Conservation (phyloP, 2,329 filamentous ascomycete species). For the Dothiorella sarmentorum region DNA sequence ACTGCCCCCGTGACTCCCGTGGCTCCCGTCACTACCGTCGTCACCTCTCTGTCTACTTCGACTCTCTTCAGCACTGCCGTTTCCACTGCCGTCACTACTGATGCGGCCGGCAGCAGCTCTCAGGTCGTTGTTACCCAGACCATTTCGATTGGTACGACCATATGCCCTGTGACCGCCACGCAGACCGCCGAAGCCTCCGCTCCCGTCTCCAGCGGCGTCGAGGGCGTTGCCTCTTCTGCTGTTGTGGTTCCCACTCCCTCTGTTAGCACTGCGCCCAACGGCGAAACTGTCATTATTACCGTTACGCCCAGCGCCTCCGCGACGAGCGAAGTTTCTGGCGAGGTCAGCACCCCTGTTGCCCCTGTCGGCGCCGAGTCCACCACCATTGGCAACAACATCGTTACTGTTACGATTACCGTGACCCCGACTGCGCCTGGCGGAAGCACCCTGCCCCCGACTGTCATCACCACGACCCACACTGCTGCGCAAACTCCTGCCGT, state of each 20-base stretch:
- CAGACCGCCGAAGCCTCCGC: background rate
- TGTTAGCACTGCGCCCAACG: background rate
- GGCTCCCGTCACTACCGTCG: background rate
- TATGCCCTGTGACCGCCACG: conserved; percentile 23
- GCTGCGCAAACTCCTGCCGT: background rate
- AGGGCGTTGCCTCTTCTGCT: background rate
- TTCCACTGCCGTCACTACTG: background rate
- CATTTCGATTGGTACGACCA: conserved; percentile 3
- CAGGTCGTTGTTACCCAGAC: conserved; percentile 13
- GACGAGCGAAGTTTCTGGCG: background rate
- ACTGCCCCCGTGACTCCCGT: no score
- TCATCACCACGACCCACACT: background rate
- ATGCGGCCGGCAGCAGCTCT: conserved; percentile 16
- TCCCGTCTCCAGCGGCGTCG: background rate
- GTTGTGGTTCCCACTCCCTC: background rate
- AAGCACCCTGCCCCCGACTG: conserved; percentile 7
- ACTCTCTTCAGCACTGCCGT: conserved; percentile 6
- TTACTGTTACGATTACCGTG: background rate
- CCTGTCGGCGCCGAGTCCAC: background rate
- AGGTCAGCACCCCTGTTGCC: background rate
- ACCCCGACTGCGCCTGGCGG: conserved; percentile 5
- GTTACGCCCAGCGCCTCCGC: background rate
- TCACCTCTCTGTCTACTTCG: conserved; percentile 40
- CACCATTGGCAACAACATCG: background rate
- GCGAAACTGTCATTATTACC: background rate